These are phyloP conservation scores for Dentipellis fragilis DNA, from an alignment of 768 basidiomycete species.

Conservation along the genomic window DNA sequence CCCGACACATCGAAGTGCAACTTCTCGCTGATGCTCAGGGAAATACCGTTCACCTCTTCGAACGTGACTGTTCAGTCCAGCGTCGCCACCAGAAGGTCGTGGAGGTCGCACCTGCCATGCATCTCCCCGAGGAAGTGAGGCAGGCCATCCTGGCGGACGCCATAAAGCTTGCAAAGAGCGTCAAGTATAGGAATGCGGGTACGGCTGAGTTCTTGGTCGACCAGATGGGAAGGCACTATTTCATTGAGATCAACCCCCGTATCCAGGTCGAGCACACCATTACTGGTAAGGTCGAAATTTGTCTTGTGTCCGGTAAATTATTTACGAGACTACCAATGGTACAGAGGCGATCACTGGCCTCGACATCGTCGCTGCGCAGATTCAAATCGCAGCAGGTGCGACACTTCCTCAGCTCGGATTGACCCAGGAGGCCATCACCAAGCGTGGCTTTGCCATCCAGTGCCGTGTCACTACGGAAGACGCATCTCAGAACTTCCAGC, in stretches of 20 bases:
- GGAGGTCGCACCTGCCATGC: conserved; percentile 94
- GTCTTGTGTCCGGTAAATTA: not conserved
- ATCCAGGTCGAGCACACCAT: conserved; percentile 99
- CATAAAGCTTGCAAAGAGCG: conserved; percentile 88
- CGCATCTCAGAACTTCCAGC: conserved; percentile 85
- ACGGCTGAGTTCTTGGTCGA: conserved; percentile 99
- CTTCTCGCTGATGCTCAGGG: conserved; percentile 84
- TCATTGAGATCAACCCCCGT: conserved; percentile 99
- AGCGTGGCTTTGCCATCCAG: conserved; percentile 96
- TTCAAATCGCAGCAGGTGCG: conserved; percentile 98
- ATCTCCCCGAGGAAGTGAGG: conserved; percentile 84
- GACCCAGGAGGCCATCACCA: conserved; percentile 90
- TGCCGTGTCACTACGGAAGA: conserved; percentile 99
- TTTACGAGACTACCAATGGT: not conserved
- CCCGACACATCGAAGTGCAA: conserved; percentile 97
- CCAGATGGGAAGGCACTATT: conserved; percentile 92
- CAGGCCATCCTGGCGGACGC: conserved; percentile 85
- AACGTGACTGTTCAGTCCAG: conserved; percentile 98
- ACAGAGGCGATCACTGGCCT: conserved; percentile 99
- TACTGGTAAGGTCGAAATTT: conserved; percentile 49
- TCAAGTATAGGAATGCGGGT: conserved; percentile 93
- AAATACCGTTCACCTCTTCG: conserved; percentile 96
- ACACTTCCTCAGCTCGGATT: conserved; percentile 91
- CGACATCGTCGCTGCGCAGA: conserved; percentile 98
- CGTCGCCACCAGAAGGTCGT: conserved; percentile 98